Percentiles rank a stretch among this genome's conserved stretches.
phyloP scores from a whole-genome alignment of 2,329 filamentous ascomycete genomes.

The Rachicladosporium sp. region DNA sequence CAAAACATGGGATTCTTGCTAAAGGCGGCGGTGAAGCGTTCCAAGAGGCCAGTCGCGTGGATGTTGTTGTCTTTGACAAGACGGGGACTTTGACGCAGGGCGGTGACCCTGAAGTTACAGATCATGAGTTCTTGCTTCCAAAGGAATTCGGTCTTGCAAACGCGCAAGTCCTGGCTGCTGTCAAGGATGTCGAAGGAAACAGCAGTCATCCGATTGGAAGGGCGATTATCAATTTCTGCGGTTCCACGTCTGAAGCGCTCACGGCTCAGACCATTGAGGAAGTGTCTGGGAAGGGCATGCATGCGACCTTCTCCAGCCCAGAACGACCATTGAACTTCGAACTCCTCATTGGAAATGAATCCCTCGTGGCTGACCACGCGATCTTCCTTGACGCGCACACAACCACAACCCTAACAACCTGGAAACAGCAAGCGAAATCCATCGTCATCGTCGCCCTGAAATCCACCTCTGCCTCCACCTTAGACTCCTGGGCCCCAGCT shows the following conservation, averaged over 20 bases:
- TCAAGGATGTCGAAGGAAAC: conserved; percentile 52
- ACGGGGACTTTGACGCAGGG: conserved; percentile 68
- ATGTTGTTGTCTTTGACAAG: conserved; percentile 64
- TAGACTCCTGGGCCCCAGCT: no score
- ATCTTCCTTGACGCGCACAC: conserved; percentile 19
- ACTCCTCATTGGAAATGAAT: conserved; percentile 56
- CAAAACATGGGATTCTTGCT: conserved; percentile 66
- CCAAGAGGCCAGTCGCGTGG: conserved; percentile 65
- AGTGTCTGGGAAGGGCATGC: conserved; percentile 58
- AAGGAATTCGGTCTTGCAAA: no score
- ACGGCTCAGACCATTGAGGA: conserved; percentile 38
- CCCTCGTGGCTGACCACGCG: conserved; percentile 41
- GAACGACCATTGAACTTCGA: no score
- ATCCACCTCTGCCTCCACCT: background rate
- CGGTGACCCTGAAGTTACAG: conserved; percentile 57
- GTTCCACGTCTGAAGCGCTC: no score
- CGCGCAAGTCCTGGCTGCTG: conserved; percentile 38
- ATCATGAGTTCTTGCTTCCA: conserved; percentile 28
- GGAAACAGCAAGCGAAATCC: conserved; percentile 31
- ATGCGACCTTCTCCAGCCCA: conserved; percentile 37
- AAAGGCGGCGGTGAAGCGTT: conserved; percentile 79
- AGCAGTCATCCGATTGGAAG: conserved; percentile 65
- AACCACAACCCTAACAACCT: conserved; percentile 19
- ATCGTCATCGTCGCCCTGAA: conserved; percentile 27
- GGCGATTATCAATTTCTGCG: conserved; percentile 27